These are phyloP conservation scores for Globisporangium echinulatum DNA, from an alignment of 352 stramenopile genomes.

Conservation along the genomic window DNA sequence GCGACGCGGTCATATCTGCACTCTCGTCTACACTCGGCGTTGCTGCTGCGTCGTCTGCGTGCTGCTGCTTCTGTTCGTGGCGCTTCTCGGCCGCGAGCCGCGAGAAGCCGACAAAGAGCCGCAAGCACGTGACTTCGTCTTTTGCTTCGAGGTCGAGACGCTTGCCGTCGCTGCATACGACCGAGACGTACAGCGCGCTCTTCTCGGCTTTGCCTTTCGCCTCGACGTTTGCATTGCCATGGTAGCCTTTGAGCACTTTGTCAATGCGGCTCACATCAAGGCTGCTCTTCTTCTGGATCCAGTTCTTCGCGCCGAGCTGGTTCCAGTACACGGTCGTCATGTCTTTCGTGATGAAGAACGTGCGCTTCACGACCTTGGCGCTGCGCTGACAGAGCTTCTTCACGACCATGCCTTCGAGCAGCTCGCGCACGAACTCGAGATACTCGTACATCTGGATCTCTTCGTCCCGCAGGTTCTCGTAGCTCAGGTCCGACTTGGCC, in stretches of 20 bases:
- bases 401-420: conserved; percentile 49
- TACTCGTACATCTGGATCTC: conserved; percentile 68
- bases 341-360: conserved; percentile 46
- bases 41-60: neutral
- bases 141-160: conserved; percentile 47
- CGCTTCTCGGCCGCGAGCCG: conserved; percentile 38
- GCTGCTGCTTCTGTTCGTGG: conserved; percentile 12
- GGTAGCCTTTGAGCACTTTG: conserved; percentile 39
- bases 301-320: conserved; percentile 33
- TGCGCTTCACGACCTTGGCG: conserved; percentile 48
- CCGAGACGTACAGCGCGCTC: conserved; percentile 34
- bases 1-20: neutral
- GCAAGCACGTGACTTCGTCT: conserved; percentile 33
- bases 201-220: conserved; percentile 21
- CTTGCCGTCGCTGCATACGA: conserved; percentile 40
- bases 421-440: conserved; percentile 57
- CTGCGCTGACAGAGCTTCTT: conserved; percentile 68
- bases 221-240: conserved; percentile 25
- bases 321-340: conserved; percentile 53
- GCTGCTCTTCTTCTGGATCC: conserved; percentile 43
- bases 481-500: conserved; percentile 46
- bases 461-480: conserved; percentile 55
- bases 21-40: neutral
- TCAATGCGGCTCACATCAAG: conserved; percentile 33
- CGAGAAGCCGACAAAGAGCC: conserved; percentile 46